Evolutionary conservation across 352 stramenopile species (phyloP), one percentile per base, ranked within the genome.

Genomic region (Phytophthora parvispora): DNA sequence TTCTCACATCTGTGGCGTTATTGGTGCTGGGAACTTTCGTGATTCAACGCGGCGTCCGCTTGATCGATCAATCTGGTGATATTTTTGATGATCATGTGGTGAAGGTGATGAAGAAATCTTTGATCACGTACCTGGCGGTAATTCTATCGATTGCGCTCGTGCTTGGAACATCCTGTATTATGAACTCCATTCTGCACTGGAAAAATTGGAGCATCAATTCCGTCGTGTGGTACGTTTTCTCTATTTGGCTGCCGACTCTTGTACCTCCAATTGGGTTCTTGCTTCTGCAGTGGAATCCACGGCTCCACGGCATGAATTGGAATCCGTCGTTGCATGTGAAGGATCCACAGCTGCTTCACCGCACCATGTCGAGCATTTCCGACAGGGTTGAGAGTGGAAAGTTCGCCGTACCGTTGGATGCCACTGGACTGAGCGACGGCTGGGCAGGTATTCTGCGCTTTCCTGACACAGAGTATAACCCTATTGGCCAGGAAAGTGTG

Each of bases 201-300:
- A 79, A 83, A 32, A 77, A 89, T 32, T 85, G 72, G 73, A 84
- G 58, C 24, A 86, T 96, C 53, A 88, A 92, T 58, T 75, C 86
- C 0, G 78, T 96, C 27, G 72, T 92, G 15, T 96, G 89, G 89
- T 94, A 95, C 67, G 69, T 84, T 25, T 91, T 95, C 52, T 91
- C 80, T 10, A 83, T 95, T 48, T 96, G 86, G 84, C 72, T 95
- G 20, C 87, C 86, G 22, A 95, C 82, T 13, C 38, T 96, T 16
- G 77, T 95, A 4, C 89, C 89, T 27, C 83, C 87, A 3, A 79
- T 88, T 18, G 89, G 86, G 0, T 96, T 95, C 72, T 70, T 96
- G 24, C 47, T 95, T 9, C 71, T 96, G n/a, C 87, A 95, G 64
- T 96, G 89, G 89, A 96, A 95, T 58, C 83, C 89, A 8, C 80